Percentiles rank a stretch among this genome's conserved stretches.
Conservation (phyloP, 768 basidiomycete species). For the Russula emetica region DNA sequence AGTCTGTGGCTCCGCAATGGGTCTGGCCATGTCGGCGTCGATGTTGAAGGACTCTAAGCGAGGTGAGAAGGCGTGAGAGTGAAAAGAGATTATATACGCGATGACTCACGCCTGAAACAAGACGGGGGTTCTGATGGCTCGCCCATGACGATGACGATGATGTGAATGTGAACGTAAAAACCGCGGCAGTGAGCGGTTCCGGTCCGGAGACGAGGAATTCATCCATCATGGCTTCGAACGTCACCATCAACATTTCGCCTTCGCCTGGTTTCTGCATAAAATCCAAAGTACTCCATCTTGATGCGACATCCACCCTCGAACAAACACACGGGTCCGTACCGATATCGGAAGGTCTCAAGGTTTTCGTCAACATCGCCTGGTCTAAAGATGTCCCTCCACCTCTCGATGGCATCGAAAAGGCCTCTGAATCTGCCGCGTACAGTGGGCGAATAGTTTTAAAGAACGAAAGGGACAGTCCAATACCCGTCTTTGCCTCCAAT, state of each 20-base stretch:
- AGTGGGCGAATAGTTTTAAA: conserved; percentile 38
- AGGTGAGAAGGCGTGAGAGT: background rate
- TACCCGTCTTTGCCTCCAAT: conserved; percentile 70
- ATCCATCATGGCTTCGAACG: conserved; percentile 13
- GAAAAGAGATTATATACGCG: background rate
- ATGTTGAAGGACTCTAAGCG: conserved; percentile 1
- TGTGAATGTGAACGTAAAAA: background rate
- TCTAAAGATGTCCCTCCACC: conserved; percentile 65
- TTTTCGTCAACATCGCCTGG: conserved; percentile 75
- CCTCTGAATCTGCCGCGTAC: conserved; percentile 53
- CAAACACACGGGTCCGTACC: conserved; percentile 33
- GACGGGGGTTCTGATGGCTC: background rate
- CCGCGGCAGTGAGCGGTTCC: background rate
- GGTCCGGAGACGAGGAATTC: background rate
- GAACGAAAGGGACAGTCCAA: conserved; percentile 45
- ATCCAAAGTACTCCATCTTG: conserved; percentile 43
- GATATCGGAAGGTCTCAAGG: conserved; percentile 50
- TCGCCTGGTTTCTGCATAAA: conserved; percentile 71
- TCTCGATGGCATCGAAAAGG: conserved; percentile 54
- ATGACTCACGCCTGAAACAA: conserved; percentile 23
- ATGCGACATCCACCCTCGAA: conserved; percentile 12
- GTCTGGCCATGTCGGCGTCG: background rate
- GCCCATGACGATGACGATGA: conserved; percentile 10
- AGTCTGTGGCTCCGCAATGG: conserved; percentile 33
- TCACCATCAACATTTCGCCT: conserved; percentile 36